A percentile compares a stretch with the other conserved stretches of the same genome.
Conservation (phyloP, 306 rosid genomes). For the Citrullus amarus region DNA sequence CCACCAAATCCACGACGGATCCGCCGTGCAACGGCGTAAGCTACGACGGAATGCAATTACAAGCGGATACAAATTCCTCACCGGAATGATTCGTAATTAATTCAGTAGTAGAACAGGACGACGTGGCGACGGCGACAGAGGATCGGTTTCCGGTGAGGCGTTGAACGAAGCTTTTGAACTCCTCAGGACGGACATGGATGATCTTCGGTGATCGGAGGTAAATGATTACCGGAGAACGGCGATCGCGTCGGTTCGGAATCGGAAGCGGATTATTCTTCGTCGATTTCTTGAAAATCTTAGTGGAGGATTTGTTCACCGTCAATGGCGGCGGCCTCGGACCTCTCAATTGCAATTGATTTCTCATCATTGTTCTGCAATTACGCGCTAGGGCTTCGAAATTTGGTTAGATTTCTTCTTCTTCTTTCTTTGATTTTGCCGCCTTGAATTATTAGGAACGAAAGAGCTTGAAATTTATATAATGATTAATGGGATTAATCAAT, state of each 20-base stretch:
- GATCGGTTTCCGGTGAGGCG: slow-evolving; percentile 24
- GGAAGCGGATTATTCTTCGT: not conserved
- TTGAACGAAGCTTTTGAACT: slow-evolving; percentile 28
- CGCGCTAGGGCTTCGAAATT: not conserved
- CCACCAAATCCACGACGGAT: not conserved
- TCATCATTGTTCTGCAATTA: not conserved
- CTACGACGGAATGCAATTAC: not conserved
- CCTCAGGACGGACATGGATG: slow-evolving; percentile 32
- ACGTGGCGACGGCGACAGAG: not conserved
- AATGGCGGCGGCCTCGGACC: slow-evolving; percentile 33
- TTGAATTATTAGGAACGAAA: not conserved
- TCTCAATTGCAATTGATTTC: slow-evolving; percentile 13
- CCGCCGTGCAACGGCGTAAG: not conserved
- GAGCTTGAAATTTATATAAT: not conserved
- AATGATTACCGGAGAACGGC: slow-evolving; percentile 16
- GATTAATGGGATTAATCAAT: not conserved
- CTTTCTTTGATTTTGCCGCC: not conserved
- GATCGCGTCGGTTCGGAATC: not conserved
- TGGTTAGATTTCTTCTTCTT: not conserved
- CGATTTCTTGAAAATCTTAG: slow-evolving; percentile 7
- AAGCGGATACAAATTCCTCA: not conserved
- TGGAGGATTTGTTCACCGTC: not conserved
- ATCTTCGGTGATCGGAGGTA: slow-evolving; percentile 29
- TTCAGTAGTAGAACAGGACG: not conserved
- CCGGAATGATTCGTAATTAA: not conserved